These are phyloP conservation scores for Verbascum thapsus DNA, from an alignment of 257 asterid species.

Conservation along the genomic window DNA sequence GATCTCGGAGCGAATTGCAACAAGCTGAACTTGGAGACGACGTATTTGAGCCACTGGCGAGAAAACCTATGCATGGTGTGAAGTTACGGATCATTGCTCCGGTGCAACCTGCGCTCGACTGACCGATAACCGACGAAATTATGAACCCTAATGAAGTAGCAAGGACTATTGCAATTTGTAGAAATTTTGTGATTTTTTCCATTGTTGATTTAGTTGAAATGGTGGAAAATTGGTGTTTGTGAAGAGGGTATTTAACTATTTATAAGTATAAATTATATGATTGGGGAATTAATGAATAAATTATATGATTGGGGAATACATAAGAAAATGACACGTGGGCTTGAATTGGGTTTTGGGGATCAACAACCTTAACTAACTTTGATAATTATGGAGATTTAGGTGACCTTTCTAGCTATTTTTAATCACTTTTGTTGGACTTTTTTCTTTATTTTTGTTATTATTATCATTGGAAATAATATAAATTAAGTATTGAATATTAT, in stretches of 20 bases:
- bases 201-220: conserved; percentile 1
- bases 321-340: conserved; percentile 26
- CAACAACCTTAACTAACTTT: conserved; percentile 62
- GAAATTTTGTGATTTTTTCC: conserved; percentile 21
- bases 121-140: conserved; percentile 32
- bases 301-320: too few species aligned
- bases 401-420: conserved; percentile 25
- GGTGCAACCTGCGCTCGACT: conserved; percentile 44
- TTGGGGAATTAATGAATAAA: background rate
- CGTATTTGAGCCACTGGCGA: conserved; percentile 44
- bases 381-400: conserved; percentile 29
- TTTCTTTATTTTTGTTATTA: background rate
- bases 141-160: conserved; percentile 24
- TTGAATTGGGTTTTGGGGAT: conserved; percentile 41
- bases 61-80: conserved; percentile 59
- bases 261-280: conserved; percentile 33
- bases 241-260: conserved; percentile 28
- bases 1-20: conserved; percentile 45
- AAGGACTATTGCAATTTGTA: conserved; percentile 7
- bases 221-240: background rate
- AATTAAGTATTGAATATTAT: too few species aligned
- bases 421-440: too few species aligned
- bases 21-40: conserved; percentile 63
- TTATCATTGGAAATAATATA: too few species aligned
- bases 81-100: conserved; percentile 70